A percentile compares a stretch with the other conserved stretches of the same genome.
Conservation (phyloP, 176 grass and related monocot genomes). For the Musa schizocarpa region DNA sequence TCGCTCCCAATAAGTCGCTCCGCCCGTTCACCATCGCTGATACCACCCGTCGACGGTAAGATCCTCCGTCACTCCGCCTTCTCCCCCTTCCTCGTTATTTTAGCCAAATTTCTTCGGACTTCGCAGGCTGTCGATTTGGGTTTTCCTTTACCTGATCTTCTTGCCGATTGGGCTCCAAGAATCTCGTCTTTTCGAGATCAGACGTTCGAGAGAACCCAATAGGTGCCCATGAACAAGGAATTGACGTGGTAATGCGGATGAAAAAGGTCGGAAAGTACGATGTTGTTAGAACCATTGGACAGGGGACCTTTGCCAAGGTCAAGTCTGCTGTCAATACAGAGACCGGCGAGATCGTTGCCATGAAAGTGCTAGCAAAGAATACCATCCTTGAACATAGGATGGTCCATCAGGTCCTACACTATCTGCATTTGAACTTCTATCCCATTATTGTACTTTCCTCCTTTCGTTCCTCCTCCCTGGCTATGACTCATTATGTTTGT, state of each 20-base stretch:
- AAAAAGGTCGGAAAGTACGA: constrained; percentile 79
- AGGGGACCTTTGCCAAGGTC: constrained; percentile 93
- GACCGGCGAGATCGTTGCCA: constrained; percentile 52
- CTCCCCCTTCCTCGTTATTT: too few species aligned
- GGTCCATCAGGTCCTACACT: constrained; percentile 60
- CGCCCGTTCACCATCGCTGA: too few species aligned
- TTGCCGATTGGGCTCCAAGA: too few species aligned
- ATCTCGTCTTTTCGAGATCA: too few species aligned
- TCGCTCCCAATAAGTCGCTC: too few species aligned
- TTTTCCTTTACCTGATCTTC: too few species aligned
- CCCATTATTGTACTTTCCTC: not conserved
- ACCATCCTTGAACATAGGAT: constrained; percentile 76
- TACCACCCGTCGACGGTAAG: too few species aligned
- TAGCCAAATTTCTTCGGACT: too few species aligned
- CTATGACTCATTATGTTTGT: not conserved
- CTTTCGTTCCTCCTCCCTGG: not conserved
- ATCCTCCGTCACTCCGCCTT: too few species aligned
- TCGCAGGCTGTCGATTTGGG: too few species aligned
- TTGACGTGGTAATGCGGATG: constrained; percentile 20
- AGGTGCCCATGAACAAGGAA: not conserved
- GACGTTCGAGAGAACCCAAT: too few species aligned
- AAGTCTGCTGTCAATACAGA: constrained; percentile 77
- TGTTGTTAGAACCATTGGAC: constrained; percentile 78
- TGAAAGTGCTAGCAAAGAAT: constrained; percentile 82
- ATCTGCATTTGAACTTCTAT: not conserved